phyloP scores from a whole-genome alignment of 371 early-diverging fungal genomes.

The Zychaea mexicana region DNA sequence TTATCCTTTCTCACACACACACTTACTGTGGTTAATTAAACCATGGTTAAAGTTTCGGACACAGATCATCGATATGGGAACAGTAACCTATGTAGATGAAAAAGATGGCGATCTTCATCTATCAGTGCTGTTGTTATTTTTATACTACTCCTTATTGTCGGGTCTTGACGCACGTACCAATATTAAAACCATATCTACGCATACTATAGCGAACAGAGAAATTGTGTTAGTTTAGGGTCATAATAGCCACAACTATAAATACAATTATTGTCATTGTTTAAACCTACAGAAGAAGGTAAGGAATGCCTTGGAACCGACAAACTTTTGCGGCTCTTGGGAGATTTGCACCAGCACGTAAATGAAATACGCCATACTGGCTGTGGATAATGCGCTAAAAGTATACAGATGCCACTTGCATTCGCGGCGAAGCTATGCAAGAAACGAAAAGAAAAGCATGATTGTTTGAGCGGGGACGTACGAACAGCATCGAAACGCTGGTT shows the following conservation, averaged over 20 bases:
- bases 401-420: constrained; percentile 62
- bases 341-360: constrained; percentile 73
- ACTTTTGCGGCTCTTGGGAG: constrained; percentile 55
- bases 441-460: background rate
- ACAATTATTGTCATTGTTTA: too few relatives aligned
- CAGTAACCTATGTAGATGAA: constrained; percentile 17
- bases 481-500: too few relatives aligned
- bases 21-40: constrained; percentile 36
- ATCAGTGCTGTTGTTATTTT: background rate
- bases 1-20: too few relatives aligned
- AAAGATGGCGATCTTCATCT: background rate
- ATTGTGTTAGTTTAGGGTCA: background rate
- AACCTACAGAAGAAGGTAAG: constrained; percentile 70
- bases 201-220: constrained; percentile 15
- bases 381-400: constrained; percentile 55
- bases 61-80: constrained; percentile 30
- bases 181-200: constrained; percentile 36
- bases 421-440: constrained; percentile 19
- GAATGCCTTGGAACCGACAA: constrained; percentile 58
- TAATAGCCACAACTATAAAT: background rate
- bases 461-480: too few relatives aligned
- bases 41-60: constrained; percentile 30
- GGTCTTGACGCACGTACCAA: constrained; percentile 18
- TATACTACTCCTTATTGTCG: background rate
- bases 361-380: constrained; percentile 69